Evolutionary conservation across 768 basidiomycete genomes (phyloP), one percentile per base, ranked within the genome.

Genomic region (Boletus huronensis): DNA sequence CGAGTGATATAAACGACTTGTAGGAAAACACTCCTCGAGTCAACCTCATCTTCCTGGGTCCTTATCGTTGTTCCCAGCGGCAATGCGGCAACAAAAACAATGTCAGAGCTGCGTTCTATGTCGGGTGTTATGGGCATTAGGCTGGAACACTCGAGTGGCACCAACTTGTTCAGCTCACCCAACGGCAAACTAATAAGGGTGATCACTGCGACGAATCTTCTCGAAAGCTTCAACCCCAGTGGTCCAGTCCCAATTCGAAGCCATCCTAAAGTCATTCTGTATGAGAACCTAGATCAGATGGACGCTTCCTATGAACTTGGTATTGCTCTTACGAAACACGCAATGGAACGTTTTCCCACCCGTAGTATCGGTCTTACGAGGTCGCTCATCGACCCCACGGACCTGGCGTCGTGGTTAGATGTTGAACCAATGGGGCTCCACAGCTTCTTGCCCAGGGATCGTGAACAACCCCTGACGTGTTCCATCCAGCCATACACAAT

Each of bases 251-350:
- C 42, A 29, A 17, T 62, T 63, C 49, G 53, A 63, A 68, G 58
- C 5, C 75, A 75, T 40, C 76, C 93, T 21, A 74, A 79, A 58
- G 68, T 96, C 32, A 82, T 95, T 31, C 65, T 98, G 5, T 87
- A 88, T 56, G 94, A 98, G 58, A 86, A 88, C 62, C 73, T 99
- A 17, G 90, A 98, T 62, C 82, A 89, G 29, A 76, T 99, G 51
- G 85, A 93, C 66, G 72, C 84, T 17, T 71, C 74, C 2, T 97
- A 95, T 71, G 97, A 99, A 67, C 78, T 97, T 4, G 83, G 79
- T 5, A 65, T 96, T n/a, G 82, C 93, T 3, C 73, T 88, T 7
- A 76, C 92, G 7, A 80, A 86, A 19, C 79, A 84, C 41, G 77
- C 82, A 11, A 83, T 84, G 6, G 84, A 87, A 61, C 72, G 77